A percentile compares a stretch with the other conserved stretches of the same genome.
Conservation (phyloP, 768 basidiomycete genomes). For the Kwoniella pini region DNA sequence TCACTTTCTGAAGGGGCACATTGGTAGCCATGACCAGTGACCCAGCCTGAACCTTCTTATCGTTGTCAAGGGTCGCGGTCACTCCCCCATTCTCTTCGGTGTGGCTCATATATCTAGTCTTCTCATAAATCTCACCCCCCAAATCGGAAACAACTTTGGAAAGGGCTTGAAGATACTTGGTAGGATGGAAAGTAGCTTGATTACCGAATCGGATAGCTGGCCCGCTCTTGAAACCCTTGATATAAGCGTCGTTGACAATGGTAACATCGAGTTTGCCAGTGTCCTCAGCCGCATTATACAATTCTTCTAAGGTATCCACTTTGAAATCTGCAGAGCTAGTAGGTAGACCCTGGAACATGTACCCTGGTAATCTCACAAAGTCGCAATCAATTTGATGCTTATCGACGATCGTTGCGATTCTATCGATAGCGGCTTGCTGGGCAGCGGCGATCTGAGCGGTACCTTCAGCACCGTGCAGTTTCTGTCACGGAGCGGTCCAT, state of each 20-base stretch:
- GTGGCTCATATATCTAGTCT: constrained; percentile 21
- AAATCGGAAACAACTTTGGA: constrained; percentile 20
- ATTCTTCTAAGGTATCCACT: constrained; percentile 14
- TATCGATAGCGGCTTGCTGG: constrained; percentile 31
- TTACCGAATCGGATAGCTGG: constrained; percentile 28
- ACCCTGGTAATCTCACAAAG: constrained; percentile 24
- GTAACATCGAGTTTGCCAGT: constrained; percentile 58
- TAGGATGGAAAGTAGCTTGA: constrained; percentile 33
- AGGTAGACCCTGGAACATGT: constrained; percentile 34
- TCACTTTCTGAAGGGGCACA: constrained; percentile 31
- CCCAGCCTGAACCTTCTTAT: constrained; percentile 14
- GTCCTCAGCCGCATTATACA: constrained; percentile 57
- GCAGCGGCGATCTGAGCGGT: constrained; percentile 31
- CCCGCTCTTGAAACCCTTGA: constrained; percentile 65
- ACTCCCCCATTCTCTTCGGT: constrained; percentile 18
- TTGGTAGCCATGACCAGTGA: constrained; percentile 32
- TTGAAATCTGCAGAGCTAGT: constrained; percentile 12
- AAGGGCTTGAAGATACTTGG: constrained; percentile 29
- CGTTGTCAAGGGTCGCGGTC: constrained; percentile 12
- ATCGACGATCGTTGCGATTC: constrained; percentile 27
- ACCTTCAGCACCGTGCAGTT: constrained; percentile 22
- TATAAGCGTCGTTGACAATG: constrained; percentile 68
- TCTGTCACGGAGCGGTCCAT: constrained; percentile 2
- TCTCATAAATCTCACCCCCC: constrained; percentile 30
- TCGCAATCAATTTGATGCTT: constrained; percentile 33